Conservation (phyloP, 2,329 filamentous ascomycete genomes). For the Ophiostoma pallidulum region DNA sequence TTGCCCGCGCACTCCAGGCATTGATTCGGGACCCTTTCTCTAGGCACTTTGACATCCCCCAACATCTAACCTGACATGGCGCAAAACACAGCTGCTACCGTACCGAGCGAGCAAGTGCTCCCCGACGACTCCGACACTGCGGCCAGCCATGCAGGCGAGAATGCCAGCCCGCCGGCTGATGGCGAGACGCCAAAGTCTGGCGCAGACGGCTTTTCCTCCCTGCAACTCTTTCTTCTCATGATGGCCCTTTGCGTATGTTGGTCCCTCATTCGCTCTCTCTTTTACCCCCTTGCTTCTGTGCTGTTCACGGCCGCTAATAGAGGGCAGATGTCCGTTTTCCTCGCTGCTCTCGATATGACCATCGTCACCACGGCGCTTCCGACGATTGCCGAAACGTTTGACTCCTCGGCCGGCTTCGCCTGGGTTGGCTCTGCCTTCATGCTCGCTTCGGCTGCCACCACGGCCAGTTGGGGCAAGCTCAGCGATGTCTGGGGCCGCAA, state of each 20-base stretch:
- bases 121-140: too few species aligned
- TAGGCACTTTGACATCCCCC: too few species aligned
- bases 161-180: background rate
- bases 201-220: background rate
- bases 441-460: conserved; percentile 56
- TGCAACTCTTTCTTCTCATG: conserved; percentile 11
- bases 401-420: conserved; percentile 60
- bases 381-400: conserved; percentile 53
- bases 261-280: background rate
- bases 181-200: background rate
- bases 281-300: too few species aligned
- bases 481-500: conserved; percentile 52
- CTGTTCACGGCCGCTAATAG: background rate
- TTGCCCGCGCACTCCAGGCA: too few species aligned
- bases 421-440: conserved; percentile 72
- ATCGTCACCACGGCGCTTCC: conserved; percentile 60
- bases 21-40: too few species aligned
- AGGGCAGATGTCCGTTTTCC: conserved; percentile 30
- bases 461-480: conserved; percentile 60
- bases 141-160: too few species aligned
- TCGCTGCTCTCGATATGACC: conserved; percentile 48
- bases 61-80: background rate
- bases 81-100: background rate
- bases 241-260: conserved; percentile 12
- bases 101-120: too few species aligned